Base-by-base conservation (phyloP, 1,284 basidiomycete genomes). In the Bjerkandera adusta region DNA sequence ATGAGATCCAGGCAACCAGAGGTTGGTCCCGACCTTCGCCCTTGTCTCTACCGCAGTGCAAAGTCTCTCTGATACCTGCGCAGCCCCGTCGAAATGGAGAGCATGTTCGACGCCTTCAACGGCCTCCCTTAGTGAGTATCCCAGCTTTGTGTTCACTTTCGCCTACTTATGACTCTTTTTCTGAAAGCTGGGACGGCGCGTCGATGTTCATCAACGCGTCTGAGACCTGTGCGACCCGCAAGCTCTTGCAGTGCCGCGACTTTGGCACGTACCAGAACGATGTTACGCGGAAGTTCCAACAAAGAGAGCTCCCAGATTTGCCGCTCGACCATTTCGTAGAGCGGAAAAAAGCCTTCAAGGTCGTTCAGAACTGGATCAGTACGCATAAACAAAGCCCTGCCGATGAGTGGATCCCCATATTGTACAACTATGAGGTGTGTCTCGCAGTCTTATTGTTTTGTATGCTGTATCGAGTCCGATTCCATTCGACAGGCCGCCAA, bases 351-450 rank as follows among this genome's bases (percentile, higher is more conserved):
- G 55, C 63, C 1, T 50, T 65, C 21, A 52, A 57, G 37, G 58
- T 58, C 32, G 56, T 66, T 27, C 40, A 29, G 15, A 20, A 40
- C 26, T 53, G 52, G 50, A 39, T 33, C 10, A n/a, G 18, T 2
- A 26, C 36, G 13, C 16, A 33, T 18, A 36, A 38, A 3, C 18
- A 30, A 20, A 11, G n/a, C 11, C 26, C 38, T n/a, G 26, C 40
- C 1, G 29, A 50, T 33, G 24, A 56, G 33, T 64, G 57, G 57
- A 36, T 46, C 22, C 61, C 60, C 2, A 65, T 64, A 35, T 36
- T 62, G 36, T 66, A 61, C 38, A 34, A 48, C 6, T 65, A 58
- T 45, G 61, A 61, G 55, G 52, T 62, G 45, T 20, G 26, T 42
- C 22, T 21, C 10, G n/a, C 16, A 41, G 27, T 25, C 8, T 18